Base-by-base conservation (phyloP, 108 stramenopile genomes). In the Discostella pseudostelligera region DNA sequence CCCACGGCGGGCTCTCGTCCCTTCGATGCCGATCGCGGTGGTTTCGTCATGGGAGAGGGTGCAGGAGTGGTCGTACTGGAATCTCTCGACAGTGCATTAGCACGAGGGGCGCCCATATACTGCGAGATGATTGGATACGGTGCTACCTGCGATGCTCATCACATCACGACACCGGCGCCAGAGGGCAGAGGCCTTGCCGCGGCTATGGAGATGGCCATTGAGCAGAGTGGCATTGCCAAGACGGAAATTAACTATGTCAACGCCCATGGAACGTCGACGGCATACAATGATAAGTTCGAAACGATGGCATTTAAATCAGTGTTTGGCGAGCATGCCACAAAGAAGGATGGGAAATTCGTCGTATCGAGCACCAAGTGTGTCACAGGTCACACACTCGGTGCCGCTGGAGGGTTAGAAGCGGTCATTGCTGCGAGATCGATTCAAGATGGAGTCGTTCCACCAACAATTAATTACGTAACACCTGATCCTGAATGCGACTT, bases 11-110 rank as follows among this genome's bases (percentile, higher is more conserved):
- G 94, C 47, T 92, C 90, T 19, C 78, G 95, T 19, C 99, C 99
- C 8, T 99, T 99, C 60, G 97, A 97, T 83, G 81, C 82, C 32
- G 87, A 82, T 58, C 79, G 99, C 14, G 95, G 86, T 17, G 99
- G 99, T 16, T 99, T 99, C 65, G 82, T 99, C 67, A 98, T 99
- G 97, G 99, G 95, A 11, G 99, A 99, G 81, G 99, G 99, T 35
- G 91, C 97, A 3, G 99, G 97, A 37, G 96, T 98, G 12, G 70
- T 99, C 25, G 67, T 98, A 6, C 67, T 99, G 3, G 99, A 99
- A 69, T 85, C 85, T 24, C 59, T 94, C 65, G 96, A 92, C 59
- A 88, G 90, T 45, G 99, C 99, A 2, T 69, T 84, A 74, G 82
- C 83, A 43, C 83, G 99, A 25, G 99, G 97, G n/a, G 99, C 97